phyloP scores from a whole-genome alignment of 768 basidiomycete genomes.

The Boletellus emodensis region DNA sequence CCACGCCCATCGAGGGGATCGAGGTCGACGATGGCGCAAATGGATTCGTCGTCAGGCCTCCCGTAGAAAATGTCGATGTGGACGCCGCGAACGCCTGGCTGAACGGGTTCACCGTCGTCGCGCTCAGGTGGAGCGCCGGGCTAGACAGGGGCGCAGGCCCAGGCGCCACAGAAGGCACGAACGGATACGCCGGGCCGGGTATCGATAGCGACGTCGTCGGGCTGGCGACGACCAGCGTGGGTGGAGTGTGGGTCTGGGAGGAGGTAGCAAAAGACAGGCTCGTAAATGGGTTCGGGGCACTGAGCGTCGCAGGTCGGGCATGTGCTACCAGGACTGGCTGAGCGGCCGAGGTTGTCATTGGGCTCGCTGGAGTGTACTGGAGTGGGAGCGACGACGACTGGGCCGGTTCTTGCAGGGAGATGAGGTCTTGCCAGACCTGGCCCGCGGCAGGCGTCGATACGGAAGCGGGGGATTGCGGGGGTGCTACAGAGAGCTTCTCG shows the following conservation, averaged over 20 bases:
- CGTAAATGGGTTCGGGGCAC: constrained; percentile 19
- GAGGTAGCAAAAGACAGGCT: constrained; percentile 6
- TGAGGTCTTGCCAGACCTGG: constrained; percentile 59
- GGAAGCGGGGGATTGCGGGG: constrained; percentile 12
- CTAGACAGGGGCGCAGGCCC: constrained; percentile 4
- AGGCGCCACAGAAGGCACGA: background rate
- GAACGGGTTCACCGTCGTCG: constrained; percentile 16
- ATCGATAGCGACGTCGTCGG: constrained; percentile 6
- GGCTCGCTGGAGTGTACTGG: constrained; percentile 25
- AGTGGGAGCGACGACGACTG: constrained; percentile 45
- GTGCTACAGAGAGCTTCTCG: constrained; percentile 13
- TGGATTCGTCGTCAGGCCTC: constrained; percentile 8
- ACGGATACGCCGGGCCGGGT: constrained; percentile 2
- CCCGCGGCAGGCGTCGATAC: constrained; percentile 15
- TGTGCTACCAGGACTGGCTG: constrained; percentile 9
- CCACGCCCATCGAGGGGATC: no score
- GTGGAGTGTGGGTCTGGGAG: background rate
- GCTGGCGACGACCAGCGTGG: background rate
- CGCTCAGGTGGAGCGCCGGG: constrained; percentile 10
- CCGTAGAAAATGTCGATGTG: background rate
- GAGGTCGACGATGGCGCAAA: constrained; percentile 5
- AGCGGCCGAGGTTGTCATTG: constrained; percentile 5
- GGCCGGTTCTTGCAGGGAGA: constrained; percentile 42
- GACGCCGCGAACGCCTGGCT: constrained; percentile 6
- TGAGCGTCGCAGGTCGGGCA: constrained; percentile 1